Evolutionary conservation across 345 rosid genomes (phyloP), one percentile per base, ranked within the genome.

Genomic region (Sonneratia caseolaris): DNA sequence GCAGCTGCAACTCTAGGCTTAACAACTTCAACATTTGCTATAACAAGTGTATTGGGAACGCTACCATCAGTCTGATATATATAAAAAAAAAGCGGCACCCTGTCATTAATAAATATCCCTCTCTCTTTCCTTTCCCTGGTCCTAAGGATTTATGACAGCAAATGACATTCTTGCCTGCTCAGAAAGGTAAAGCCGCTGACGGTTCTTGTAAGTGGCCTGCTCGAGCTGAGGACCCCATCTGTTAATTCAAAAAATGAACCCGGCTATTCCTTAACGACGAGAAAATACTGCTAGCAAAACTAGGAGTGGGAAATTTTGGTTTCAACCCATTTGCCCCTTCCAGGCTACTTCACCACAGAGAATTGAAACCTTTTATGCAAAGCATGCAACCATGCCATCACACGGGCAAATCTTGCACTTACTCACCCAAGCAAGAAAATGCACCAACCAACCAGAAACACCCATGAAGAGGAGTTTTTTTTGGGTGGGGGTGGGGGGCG

Each of bases 1-100:
- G 94, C 92, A 69, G 97, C 97, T 32, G 97, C 97, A 69, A 91
- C 92, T 64, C 97, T 81, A 13, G 89, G 95, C 78, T 91, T 91
- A 67, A 91, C 95, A 83, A 89, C 84, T 80, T 89, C 92, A 37
- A 91, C 88, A 73, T 87, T 91, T 11, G 95, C 92, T 70, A 91
- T 89, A 61, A 89, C 95, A 68, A 91, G 84, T 21, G 97, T 91
- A 80, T 91, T 91, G 71, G 97, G 97, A 53, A 89, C 92, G 79
- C 88, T 91, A 45, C 92, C 89, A 83, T 91, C 97, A 61, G 95
- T 89, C 97, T 89, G 80, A 57, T 56, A 57, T 49, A 27, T n/a
- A n/a, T n/a, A 27, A 38, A 75, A 68, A 70, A 7, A 79, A 53
- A 68, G 71, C 21, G 66, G 19, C 22, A 73, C 69, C 27, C 13